Conservation (phyloP, 2,329 filamentous ascomycete species). For the Beauveria bassiana region DNA sequence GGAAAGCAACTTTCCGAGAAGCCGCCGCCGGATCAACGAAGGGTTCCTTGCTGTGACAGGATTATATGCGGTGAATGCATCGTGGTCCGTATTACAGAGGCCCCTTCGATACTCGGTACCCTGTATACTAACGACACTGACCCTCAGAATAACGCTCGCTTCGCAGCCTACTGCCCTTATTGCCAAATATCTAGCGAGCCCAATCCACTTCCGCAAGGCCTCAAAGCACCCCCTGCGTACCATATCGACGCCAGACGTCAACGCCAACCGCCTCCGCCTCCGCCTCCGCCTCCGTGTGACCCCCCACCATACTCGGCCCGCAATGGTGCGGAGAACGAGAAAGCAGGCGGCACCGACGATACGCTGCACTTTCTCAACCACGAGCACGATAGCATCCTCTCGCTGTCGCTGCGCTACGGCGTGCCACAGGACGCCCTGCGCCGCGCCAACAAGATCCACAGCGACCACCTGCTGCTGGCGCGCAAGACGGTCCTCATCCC, state of each 20-base stretch:
- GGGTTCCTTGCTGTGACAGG: conserved; percentile 61
- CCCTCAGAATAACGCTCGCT: conserved; percentile 54
- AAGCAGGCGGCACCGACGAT: conserved; percentile 44
- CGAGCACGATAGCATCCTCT: conserved; percentile 56
- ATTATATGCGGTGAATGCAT: conserved; percentile 67
- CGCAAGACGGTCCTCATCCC: conserved; percentile 66
- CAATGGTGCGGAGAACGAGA: neutral
- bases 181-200: conserved; percentile 63
- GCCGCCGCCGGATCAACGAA: conserved; percentile 49
- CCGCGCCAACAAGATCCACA: conserved; percentile 59
- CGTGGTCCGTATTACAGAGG: conserved; percentile 36
- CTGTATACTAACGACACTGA: neutral
- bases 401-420: conserved; percentile 63
- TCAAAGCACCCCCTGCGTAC: conserved; percentile 64
- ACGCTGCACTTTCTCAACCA: conserved; percentile 69
- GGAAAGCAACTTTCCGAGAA: conserved; percentile 51
- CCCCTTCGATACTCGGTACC: too few species aligned
- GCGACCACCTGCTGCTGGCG: conserved; percentile 63
- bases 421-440: conserved; percentile 58
- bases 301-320: neutral
- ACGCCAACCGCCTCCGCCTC: neutral
- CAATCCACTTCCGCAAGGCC: conserved; percentile 50
- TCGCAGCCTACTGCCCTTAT: conserved; percentile 61
- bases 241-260: conserved; percentile 9
- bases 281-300: neutral